phyloP scores from a whole-genome alignment of 2,329 filamentous ascomycete species.

The Coleophoma crateriformis region DNA sequence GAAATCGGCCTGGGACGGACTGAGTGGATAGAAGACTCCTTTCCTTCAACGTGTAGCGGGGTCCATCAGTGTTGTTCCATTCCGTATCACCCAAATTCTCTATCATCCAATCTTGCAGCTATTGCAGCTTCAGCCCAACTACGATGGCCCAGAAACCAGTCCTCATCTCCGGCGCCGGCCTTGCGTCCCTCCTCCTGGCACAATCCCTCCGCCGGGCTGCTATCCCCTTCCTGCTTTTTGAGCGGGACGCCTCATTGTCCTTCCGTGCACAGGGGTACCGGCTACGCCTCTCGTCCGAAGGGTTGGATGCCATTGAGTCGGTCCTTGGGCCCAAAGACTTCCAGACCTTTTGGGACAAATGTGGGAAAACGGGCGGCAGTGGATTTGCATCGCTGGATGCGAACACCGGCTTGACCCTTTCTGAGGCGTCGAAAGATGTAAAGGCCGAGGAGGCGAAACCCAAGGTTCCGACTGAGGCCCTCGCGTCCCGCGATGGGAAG shows the following conservation, averaged over 20 bases:
- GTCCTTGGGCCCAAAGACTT: conserved; percentile 44
- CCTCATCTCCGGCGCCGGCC: conserved; percentile 33
- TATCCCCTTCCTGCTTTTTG: conserved; percentile 34
- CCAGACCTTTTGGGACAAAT: conserved; percentile 50
- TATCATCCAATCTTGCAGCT: conserved; percentile 1
- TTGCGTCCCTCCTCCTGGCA: conserved; percentile 32
- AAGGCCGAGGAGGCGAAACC: conserved; percentile 14
- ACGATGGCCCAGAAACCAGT: conserved; percentile 29
- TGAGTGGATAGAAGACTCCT: too few relatives aligned
- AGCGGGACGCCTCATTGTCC: conserved; percentile 38
- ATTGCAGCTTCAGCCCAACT: neutral
- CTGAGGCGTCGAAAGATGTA: conserved; percentile 21
- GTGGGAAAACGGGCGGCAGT: conserved; percentile 52
- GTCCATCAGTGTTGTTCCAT: too few relatives aligned
- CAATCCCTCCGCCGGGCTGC: conserved; percentile 27
- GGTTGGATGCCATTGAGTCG: conserved; percentile 54
- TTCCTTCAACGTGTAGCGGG: too few relatives aligned
- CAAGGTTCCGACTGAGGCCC: conserved; percentile 13
- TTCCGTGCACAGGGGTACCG: conserved; percentile 60
- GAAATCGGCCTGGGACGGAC: too few relatives aligned
- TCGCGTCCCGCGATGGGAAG: conserved; percentile 50
- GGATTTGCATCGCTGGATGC: conserved; percentile 48
- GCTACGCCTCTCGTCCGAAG: conserved; percentile 49
- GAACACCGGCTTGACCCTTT: conserved; percentile 40
- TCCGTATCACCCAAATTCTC: neutral